phyloP scores from a whole-genome alignment of 768 basidiomycete genomes.

The Russula lepida region DNA sequence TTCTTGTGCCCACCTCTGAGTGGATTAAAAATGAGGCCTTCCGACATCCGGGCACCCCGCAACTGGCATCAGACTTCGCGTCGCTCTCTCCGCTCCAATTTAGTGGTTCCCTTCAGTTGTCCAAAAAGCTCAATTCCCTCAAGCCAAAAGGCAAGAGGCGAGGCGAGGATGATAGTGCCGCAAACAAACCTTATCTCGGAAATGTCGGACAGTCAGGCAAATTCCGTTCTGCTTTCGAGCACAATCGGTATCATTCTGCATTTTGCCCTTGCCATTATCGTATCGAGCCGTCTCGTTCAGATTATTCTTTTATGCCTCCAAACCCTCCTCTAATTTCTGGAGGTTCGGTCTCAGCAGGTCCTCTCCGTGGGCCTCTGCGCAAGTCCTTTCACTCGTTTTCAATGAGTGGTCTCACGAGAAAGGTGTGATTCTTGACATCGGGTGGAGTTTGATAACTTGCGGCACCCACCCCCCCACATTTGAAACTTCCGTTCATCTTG shows the following conservation, averaged over 20 bases:
- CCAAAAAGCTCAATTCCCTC: conserved; percentile 10
- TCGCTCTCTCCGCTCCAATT: conserved; percentile 21
- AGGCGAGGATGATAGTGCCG: conserved; percentile 13
- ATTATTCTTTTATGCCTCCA: conserved; percentile 8
- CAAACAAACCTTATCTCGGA: conserved; percentile 14
- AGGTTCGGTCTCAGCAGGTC: conserved; percentile 13
- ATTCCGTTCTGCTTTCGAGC: conserved; percentile 14
- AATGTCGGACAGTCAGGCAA: background rate
- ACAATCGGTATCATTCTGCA: conserved; percentile 11
- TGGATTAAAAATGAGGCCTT: conserved; percentile 1
- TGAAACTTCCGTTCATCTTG: conserved; percentile 9
- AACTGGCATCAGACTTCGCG: conserved; percentile 10
- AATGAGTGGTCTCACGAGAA: conserved; percentile 17
- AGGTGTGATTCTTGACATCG: conserved; percentile 16
- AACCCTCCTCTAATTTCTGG: conserved; percentile 3
- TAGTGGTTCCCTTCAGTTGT: background rate
- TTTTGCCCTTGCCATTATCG: background rate
- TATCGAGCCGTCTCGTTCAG: conserved; percentile 1
- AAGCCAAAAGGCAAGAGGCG: conserved; percentile 8
- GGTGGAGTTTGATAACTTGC: conserved; percentile 11
- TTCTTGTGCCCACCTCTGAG: conserved; percentile 11
- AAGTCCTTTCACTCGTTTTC: conserved; percentile 13
- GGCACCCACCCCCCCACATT: conserved; percentile 6
- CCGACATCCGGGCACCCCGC: background rate
- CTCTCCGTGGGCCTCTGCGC: background rate